Evolutionary conservation across 139 green algal species (phyloP), one percentile per base, ranked within the genome.

Genomic region (Volvox africanus): DNA sequence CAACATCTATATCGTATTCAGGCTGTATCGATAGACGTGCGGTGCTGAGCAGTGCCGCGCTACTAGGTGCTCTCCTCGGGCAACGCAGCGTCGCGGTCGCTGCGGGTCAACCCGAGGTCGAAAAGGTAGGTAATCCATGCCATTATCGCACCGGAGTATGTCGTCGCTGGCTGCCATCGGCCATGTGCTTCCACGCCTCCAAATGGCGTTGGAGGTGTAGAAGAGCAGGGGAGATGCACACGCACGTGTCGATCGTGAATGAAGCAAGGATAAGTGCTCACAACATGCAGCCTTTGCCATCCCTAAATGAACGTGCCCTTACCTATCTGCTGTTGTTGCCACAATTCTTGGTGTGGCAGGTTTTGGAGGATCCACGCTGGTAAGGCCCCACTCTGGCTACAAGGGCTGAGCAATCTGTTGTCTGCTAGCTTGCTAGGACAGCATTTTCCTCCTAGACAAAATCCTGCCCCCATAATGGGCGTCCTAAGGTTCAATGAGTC

Each of bases 291-390:
- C 9, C 26, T 19, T 22, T 22, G 30, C 24, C 11, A n/a, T n/a
- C 75, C 75, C 30, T 30, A 30, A 22, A 50, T 80, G 75, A 77
- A 16, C 9, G 9, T 20, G 76, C 1, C 32, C 24, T 82, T 5
- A 55, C 9, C 18, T 61, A 17, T 55, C 32, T 82, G 30, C 22
- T 36, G 33, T 19, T 17, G 32, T 55, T 55, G 32, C 13, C 14
- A 2, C 32, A 1, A 61, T 61, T 82, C 76, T 5, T 36, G 37
- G 36, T 32, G 77, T 61, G 32, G 14, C 93, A 97, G 95, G 95
- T 98, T 26, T 91, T 98, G 37, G 82, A 96, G 11, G 93, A 97
- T 77, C 95, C 96, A 18, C 92, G 94, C 11, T 98, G 95, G 81
- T 76, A 20, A 68, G 80, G 19, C 12, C 1, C 17, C 76, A 35